Conservation (phyloP, 2,329 filamentous ascomycete species). For the Cordyceps militaris region DNA sequence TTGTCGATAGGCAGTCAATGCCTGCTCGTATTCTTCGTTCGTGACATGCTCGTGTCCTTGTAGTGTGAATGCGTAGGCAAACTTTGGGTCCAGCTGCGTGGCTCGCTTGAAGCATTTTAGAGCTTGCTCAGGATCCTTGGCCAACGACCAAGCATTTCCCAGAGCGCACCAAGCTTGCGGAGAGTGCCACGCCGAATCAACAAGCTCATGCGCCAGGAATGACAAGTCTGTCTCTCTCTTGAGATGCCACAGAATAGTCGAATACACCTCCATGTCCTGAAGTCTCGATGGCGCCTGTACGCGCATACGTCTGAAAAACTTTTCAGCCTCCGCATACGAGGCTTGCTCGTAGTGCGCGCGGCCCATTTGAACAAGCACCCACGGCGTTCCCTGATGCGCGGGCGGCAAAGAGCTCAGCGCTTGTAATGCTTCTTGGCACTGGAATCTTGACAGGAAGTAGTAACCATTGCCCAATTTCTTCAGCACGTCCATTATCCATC, state of each 20-base stretch:
- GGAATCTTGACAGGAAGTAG: conserved; percentile 69
- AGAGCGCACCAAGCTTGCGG: conserved; percentile 95
- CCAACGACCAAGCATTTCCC: conserved; percentile 89
- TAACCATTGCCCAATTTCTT: conserved; percentile 77
- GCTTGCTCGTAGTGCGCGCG: conserved; percentile 88
- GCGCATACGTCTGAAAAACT: conserved; percentile 73
- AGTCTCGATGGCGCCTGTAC: conserved; percentile 73
- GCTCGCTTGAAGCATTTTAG: conserved; percentile 91
- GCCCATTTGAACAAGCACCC: conserved; percentile 86
- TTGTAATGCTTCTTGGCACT: conserved; percentile 69
- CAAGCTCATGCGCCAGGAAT: conserved; percentile 82
- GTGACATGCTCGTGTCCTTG: conserved; percentile 94
- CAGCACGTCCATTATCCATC: conserved; percentile 71
- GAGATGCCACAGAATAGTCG: conserved; percentile 96
- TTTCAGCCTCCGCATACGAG: conserved; percentile 78
- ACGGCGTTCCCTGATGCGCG: conserved; percentile 80
- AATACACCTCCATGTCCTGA: conserved; percentile 97
- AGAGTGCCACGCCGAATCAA: conserved; percentile 80
- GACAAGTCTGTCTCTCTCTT: conserved; percentile 88
- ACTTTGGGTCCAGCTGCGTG: conserved; percentile 80
- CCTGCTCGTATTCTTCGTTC: conserved; percentile 97
- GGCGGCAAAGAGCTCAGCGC: conserved; percentile 64
- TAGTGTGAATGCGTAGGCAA: conserved; percentile 91
- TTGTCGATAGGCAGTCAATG: conserved; percentile 75
- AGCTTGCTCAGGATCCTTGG: conserved; percentile 89